Conservation (phyloP, 225 moss, liverwort and hornwort species). For the Polytrichum commune region DNA sequence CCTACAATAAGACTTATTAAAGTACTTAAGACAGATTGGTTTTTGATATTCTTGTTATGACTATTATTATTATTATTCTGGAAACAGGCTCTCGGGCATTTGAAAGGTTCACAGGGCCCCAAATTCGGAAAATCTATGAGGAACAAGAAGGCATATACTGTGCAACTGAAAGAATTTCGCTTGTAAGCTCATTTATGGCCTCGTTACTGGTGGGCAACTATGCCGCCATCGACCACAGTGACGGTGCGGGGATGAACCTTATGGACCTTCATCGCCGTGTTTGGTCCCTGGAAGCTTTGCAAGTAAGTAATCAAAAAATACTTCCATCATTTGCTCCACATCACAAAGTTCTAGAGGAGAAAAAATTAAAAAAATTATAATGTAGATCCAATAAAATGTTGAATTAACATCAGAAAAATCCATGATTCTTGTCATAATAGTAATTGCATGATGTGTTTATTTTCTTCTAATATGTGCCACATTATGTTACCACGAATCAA, state of each 20-base stretch:
- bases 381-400: too few relatives aligned
- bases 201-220: conserved; percentile 89
- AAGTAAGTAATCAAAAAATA: conserved; percentile 30
- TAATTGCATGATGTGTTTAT: too few relatives aligned
- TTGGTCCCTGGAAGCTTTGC: conserved; percentile 73
- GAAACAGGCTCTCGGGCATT: conserved; percentile 71
- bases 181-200: conserved; percentile 96
- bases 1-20: too few relatives aligned
- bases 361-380: too few relatives aligned
- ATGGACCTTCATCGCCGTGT: conserved; percentile 74
- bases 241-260: conserved; percentile 93
- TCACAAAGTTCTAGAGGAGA: too few relatives aligned
- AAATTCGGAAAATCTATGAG: conserved; percentile 84
- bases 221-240: conserved; percentile 84
- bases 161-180: conserved; percentile 80
- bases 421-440: too few relatives aligned
- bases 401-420: too few relatives aligned
- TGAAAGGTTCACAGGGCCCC: conserved; percentile 92
- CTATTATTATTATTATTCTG: conserved; percentile 13
- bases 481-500: too few relatives aligned
- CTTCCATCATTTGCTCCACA: too few relatives aligned
- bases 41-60: too few relatives aligned
- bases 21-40: too few relatives aligned
- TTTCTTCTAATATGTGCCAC: too few relatives aligned
- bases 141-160: conserved; percentile 66